These are phyloP conservation scores for Trichothecium sympodiale DNA, from an alignment of 2,329 filamentous ascomycete genomes.

Conservation along the genomic window DNA sequence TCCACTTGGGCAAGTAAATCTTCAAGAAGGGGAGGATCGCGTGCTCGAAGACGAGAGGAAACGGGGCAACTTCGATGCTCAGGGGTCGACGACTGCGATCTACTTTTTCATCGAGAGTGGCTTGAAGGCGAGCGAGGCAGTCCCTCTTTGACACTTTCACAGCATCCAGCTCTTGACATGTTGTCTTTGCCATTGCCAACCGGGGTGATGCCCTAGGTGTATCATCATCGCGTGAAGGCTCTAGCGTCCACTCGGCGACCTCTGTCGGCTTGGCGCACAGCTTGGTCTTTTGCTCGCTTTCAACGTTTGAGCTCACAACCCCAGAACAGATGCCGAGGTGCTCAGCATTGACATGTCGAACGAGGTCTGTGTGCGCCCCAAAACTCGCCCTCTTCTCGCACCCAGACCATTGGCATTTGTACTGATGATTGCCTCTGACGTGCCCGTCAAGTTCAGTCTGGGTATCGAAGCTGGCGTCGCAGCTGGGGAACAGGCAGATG, in stretches of 20 bases:
- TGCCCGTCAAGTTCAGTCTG: conserved; percentile 14
- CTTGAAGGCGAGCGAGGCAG: not conserved
- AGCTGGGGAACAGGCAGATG: too few species aligned
- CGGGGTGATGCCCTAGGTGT: not conserved
- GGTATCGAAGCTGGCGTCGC: conserved; percentile 8
- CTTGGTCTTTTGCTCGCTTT: conserved; percentile 25
- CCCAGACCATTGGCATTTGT: conserved; percentile 28
- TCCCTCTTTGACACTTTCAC: not conserved
- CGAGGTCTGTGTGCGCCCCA: conserved; percentile 23
- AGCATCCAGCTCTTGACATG: conserved; percentile 4
- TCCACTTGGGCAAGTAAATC: conserved; percentile 29
- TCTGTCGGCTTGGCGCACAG: conserved; percentile 16
- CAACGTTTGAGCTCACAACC: conserved; percentile 24
- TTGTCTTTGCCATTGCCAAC: conserved; percentile 2
- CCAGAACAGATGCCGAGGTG: conserved; percentile 31
- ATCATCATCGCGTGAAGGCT: conserved; percentile 1
- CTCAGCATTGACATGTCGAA: conserved; percentile 31
- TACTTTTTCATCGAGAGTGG: not conserved
- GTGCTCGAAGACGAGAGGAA: conserved; percentile 31
- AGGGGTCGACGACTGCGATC: not conserved
- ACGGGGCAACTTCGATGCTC: conserved; percentile 20
- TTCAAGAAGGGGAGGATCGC: conserved; percentile 30
- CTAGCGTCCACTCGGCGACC: conserved; percentile 17
- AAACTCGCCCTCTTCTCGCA: conserved; percentile 23
- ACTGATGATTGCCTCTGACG: conserved; percentile 15